Percentiles rank a stretch among this genome's conserved stretches.
These are phyloP conservation scores for Populus alba DNA, from an alignment of 345 rosid genomes.

Conservation along the genomic window DNA sequence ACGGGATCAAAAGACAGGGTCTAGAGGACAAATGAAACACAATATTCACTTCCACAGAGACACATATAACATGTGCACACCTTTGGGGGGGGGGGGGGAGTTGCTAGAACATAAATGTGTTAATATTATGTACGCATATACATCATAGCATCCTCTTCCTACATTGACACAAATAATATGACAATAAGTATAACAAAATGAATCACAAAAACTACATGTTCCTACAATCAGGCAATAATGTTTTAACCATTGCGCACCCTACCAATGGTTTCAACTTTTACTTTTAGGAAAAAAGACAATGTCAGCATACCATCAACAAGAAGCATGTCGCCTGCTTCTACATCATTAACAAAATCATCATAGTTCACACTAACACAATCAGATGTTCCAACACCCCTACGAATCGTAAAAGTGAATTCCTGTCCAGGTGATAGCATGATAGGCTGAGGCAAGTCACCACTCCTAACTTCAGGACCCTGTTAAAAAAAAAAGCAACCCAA, in stretches of 20 bases:
- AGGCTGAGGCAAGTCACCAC: slow-evolving; percentile 98
- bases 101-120: too few relatives aligned
- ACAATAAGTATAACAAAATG: too few relatives aligned
- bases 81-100: too few relatives aligned
- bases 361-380: slow-evolving; percentile 95
- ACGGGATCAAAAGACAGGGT: too few relatives aligned
- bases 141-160: too few relatives aligned
- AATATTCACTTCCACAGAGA: too few relatives aligned
- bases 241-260: not conserved
- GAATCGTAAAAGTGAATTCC: slow-evolving; percentile 89
- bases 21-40: too few relatives aligned
- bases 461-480: slow-evolving; percentile 98
- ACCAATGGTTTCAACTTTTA: not conserved
- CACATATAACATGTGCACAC: too few relatives aligned
- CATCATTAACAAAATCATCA: slow-evolving; percentile 92
- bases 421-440: slow-evolving; percentile 66
- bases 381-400: slow-evolving; percentile 80
- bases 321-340: slow-evolving; percentile 93
- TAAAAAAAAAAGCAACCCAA: not conserved
- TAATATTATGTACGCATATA: too few relatives aligned
- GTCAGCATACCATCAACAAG: slow-evolving; percentile 86
- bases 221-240: not conserved
- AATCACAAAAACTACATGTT: not conserved
- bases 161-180: too few relatives aligned
- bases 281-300: not conserved